phyloP scores from a whole-genome alignment of 495 filamentous ascomycete genomes.

The Xylaria venustula region DNA sequence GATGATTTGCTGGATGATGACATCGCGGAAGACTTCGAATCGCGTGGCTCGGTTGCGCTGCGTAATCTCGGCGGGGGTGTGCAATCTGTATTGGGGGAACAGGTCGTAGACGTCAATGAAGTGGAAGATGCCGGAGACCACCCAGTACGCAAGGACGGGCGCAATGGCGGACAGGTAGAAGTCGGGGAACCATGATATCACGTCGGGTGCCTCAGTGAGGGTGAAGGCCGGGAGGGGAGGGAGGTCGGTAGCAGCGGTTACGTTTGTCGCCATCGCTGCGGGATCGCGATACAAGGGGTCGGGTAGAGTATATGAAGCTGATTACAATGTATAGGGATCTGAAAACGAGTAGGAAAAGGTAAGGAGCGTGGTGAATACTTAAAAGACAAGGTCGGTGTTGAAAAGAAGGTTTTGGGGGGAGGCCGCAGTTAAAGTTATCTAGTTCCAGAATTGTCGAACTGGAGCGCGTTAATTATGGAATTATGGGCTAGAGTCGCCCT shows the following conservation, averaged over 20 bases:
- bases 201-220: slow-evolving; percentile 61
- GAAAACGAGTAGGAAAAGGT: slow-evolving; percentile 4
- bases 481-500: not conserved
- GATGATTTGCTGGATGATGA: slow-evolving; percentile 84
- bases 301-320: not conserved
- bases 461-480: slow-evolving; percentile 10
- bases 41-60: slow-evolving; percentile 83
- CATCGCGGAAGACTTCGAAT: slow-evolving; percentile 80
- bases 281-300: not conserved
- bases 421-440: not conserved
- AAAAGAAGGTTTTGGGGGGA: slow-evolving; percentile 8
- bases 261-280: slow-evolving; percentile 30
- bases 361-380: slow-evolving; percentile 24
- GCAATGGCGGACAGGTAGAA: slow-evolving; percentile 68
- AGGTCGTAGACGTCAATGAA: slow-evolving; percentile 76
- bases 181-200: slow-evolving; percentile 79
- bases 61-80: slow-evolving; percentile 84
- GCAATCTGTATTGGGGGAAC: slow-evolving; percentile 83
- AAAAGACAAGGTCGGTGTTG: slow-evolving; percentile 9
- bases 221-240: slow-evolving; percentile 79
- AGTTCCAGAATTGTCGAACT: slow-evolving; percentile 3
- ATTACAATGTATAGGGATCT: slow-evolving; percentile 11
- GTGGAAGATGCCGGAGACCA: slow-evolving; percentile 82
- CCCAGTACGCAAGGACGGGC: slow-evolving; percentile 88
- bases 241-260: slow-evolving; percentile 47